These are phyloP conservation scores for Juglanconis sp. DNA, from an alignment of 2,329 filamentous ascomycete genomes.

Conservation along the genomic window DNA sequence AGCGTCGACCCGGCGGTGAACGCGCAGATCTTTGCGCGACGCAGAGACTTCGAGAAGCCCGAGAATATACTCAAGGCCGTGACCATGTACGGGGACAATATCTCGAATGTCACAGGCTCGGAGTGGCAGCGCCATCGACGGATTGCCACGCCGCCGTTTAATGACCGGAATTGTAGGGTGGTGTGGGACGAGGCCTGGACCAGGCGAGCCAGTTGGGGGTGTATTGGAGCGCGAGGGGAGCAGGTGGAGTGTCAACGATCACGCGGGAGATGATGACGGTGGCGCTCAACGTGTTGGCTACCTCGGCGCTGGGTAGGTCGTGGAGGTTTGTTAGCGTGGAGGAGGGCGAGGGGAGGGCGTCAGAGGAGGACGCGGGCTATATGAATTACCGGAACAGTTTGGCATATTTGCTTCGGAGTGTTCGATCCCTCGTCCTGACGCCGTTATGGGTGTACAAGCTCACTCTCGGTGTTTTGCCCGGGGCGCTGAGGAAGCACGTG, in stretches of 20 bases:
- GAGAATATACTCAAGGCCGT: background rate
- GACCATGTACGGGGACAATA: constrained; percentile 1
- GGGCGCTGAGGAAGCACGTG: background rate
- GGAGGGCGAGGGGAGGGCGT: background rate
- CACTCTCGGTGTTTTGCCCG: background rate
- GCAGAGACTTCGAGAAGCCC: background rate
- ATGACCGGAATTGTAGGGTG: background rate
- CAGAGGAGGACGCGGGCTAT: no score
- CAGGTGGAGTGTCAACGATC: background rate
- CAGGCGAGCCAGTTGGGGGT: background rate
- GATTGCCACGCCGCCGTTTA: background rate
- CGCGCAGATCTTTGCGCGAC: background rate
- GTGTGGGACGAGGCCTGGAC: background rate
- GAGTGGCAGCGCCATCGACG: constrained; percentile 4
- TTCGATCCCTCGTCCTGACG: constrained; percentile 1
- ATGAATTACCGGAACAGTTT: constrained; percentile 3
- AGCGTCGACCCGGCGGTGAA: constrained; percentile 3
- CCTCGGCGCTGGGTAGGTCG: background rate
- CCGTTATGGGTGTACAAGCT: constrained; percentile 1
- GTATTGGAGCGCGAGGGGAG: background rate
- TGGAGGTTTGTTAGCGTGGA: background rate
- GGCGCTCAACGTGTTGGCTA: constrained; percentile 1
- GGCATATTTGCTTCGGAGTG: background rate
- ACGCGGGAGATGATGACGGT: background rate
- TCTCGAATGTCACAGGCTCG: background rate